Evolutionary conservation across 768 basidiomycete genomes (phyloP).

Genomic region (Mycena galopus): DNA sequence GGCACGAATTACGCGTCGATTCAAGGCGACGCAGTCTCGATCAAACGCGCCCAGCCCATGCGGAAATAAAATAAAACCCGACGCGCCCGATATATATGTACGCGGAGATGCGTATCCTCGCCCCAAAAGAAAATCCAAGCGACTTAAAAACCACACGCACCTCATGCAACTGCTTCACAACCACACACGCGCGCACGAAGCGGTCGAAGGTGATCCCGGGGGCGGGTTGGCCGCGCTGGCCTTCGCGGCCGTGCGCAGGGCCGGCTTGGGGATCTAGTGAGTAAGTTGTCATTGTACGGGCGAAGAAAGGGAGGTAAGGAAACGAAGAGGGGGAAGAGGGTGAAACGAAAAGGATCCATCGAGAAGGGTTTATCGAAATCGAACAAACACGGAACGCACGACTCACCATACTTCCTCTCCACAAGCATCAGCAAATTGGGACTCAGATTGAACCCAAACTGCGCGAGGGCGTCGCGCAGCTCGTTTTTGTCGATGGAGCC

Average conservation of each 20-base stretch:
- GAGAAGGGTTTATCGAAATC: too few relatives aligned
- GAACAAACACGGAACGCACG: background rate
- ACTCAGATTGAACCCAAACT: constrained; percentile 84
- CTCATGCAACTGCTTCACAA: constrained; percentile 83
- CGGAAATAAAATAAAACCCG: too few relatives aligned
- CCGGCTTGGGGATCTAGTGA: constrained; percentile 68
- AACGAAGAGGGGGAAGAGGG: background rate
- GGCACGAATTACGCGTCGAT: too few relatives aligned
- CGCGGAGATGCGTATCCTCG: too few relatives aligned
- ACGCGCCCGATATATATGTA: too few relatives aligned
- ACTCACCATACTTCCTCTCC: constrained; percentile 84
- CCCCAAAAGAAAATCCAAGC: constrained; percentile 38
- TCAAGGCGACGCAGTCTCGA: too few relatives aligned
- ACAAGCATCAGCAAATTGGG: constrained; percentile 76
- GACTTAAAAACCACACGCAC: constrained; percentile 33
- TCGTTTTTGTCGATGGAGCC: constrained; percentile 83
- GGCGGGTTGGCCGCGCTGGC: constrained; percentile 36
- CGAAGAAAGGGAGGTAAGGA: background rate
- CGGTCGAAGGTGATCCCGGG: constrained; percentile 87
- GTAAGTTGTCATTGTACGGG: constrained; percentile 34
- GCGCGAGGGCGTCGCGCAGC: constrained; percentile 74
- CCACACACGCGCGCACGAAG: constrained; percentile 89
- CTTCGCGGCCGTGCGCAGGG: constrained; percentile 44
- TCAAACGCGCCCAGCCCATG: too few relatives aligned
- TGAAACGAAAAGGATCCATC: background rate